A percentile compares a stretch with the other conserved stretches of the same genome.
These are phyloP conservation scores for Spizellomyces punctatus DNA, from an alignment of 192 early-diverging fungal species.

Conservation along the genomic window DNA sequence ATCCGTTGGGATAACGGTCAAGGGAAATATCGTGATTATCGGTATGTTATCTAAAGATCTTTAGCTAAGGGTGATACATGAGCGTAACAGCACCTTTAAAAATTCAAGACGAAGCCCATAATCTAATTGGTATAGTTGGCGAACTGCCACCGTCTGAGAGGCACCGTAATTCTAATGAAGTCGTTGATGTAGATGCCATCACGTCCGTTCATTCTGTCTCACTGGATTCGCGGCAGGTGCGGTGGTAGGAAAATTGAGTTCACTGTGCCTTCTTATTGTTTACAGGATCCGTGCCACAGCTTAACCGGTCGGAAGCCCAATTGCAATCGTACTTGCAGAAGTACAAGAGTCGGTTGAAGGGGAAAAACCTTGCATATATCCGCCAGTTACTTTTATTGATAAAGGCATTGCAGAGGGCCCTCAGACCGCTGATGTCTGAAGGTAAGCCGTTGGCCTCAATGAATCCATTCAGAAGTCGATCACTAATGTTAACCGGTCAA, in stretches of 20 bases:
- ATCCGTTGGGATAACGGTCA: constrained; percentile 70
- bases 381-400: constrained; percentile 70
- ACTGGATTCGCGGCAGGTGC: constrained; percentile 54
- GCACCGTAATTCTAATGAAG: neutral
- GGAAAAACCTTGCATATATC: constrained; percentile 76
- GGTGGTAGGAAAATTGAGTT: neutral
- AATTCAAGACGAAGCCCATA: constrained; percentile 54
- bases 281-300: neutral
- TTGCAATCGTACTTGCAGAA: constrained; percentile 66
- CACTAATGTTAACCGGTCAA: neutral
- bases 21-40: constrained; percentile 78
- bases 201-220: constrained; percentile 68
- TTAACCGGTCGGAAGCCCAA: constrained; percentile 54
- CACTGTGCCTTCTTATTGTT: neutral
- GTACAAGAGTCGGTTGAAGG: constrained; percentile 71
- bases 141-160: constrained; percentile 23
- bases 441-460: neutral
- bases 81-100: neutral
- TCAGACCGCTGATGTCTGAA: neutral
- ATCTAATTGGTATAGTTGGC: constrained; percentile 53
- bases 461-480: neutral
- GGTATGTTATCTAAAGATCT: constrained; percentile 54
- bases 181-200: constrained; percentile 42
- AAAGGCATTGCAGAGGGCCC: constrained; percentile 47
- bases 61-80: too few species aligned